phyloP scores from a whole-genome alignment of 805 yeast genomes.

The Tanozyma kutaoensis region DNA sequence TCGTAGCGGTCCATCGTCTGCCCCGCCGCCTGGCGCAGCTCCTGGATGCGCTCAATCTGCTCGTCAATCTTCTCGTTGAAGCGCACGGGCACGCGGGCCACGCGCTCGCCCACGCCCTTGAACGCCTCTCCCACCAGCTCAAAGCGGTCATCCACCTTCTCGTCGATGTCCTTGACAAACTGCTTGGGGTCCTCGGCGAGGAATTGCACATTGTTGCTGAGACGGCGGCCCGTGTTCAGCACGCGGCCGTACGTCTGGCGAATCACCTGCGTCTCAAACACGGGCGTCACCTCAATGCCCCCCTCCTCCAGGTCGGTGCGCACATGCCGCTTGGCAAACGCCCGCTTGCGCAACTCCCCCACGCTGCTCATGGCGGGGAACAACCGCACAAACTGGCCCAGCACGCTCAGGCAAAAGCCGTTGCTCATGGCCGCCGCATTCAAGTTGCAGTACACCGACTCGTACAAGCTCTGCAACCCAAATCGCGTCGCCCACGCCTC shows the following conservation, averaged over 20 bases:
- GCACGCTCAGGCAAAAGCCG: conserved; percentile 27
- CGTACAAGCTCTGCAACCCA: conserved; percentile 18
- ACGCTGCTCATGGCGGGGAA: conserved; percentile 9
- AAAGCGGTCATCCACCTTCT: conserved; percentile 10
- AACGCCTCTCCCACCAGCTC: conserved; percentile 7
- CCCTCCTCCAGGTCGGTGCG: background rate
- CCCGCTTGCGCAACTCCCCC: conserved; percentile 1
- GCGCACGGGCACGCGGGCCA: conserved; percentile 8
- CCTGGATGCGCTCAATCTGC: background rate
- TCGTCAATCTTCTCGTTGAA: conserved; percentile 4
- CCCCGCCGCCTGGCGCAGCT: conserved; percentile 1
- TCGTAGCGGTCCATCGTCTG: background rate
- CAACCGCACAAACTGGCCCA: conserved; percentile 12
- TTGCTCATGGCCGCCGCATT: conserved; percentile 6
- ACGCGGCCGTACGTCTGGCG: conserved; percentile 9
- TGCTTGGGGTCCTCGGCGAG: conserved; percentile 10
- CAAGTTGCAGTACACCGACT: conserved; percentile 31
- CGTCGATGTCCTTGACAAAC: conserved; percentile 8
- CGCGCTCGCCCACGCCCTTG: conserved; percentile 5
- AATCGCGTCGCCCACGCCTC: conserved; percentile 22
- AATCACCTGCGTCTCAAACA: conserved; percentile 7
- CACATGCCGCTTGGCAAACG: background rate
- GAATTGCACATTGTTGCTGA: conserved; percentile 8
- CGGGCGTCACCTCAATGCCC: background rate
- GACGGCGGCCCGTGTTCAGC: conserved; percentile 3